Percentiles rank a stretch among this genome's conserved stretches.
Conservation (phyloP, 768 basidiomycete species). For the Crepidotus variabilis region DNA sequence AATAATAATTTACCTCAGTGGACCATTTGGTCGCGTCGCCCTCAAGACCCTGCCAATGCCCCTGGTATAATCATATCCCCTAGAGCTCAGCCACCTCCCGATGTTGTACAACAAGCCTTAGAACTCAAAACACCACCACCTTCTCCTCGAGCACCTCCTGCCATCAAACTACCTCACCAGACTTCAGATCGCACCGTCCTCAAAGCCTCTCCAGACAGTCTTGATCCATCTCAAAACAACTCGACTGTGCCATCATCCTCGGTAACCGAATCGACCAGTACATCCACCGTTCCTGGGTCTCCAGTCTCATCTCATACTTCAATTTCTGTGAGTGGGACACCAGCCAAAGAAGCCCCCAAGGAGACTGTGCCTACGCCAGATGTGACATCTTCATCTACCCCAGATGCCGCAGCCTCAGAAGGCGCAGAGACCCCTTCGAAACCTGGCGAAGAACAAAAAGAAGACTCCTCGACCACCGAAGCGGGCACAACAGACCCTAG, state of each 20-base stretch:
- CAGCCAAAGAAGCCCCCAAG: conserved; percentile 19
- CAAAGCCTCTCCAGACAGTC: conserved; percentile 5
- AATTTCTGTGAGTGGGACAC: conserved; percentile 35
- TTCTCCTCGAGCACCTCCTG: conserved; percentile 24
- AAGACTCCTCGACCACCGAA: background rate
- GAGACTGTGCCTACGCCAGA: conserved; percentile 3
- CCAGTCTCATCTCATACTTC: conserved; percentile 62
- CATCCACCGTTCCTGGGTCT: conserved; percentile 50
- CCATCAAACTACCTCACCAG: background rate
- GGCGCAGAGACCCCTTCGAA: background rate
- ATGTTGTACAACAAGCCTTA: conserved; percentile 55
- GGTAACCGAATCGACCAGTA: conserved; percentile 46
- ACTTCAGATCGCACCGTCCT: background rate
- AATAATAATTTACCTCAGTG: conserved; percentile 28
- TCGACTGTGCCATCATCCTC: conserved; percentile 42
- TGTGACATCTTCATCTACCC: background rate
- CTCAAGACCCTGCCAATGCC: conserved; percentile 57
- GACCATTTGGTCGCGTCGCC: conserved; percentile 74
- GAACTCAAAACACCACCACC: conserved; percentile 47
- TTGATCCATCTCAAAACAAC: conserved; percentile 20
- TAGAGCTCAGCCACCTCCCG: conserved; percentile 54
- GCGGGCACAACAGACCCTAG: conserved; percentile 3
- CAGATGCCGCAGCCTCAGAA: background rate
- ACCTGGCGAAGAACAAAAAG: background rate
- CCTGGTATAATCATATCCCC: conserved; percentile 73